Evolutionary conservation across 164 flowering plant genomes (phyloP), one percentile per base, ranked within the genome.

Genomic region (Annona cherimola): DNA sequence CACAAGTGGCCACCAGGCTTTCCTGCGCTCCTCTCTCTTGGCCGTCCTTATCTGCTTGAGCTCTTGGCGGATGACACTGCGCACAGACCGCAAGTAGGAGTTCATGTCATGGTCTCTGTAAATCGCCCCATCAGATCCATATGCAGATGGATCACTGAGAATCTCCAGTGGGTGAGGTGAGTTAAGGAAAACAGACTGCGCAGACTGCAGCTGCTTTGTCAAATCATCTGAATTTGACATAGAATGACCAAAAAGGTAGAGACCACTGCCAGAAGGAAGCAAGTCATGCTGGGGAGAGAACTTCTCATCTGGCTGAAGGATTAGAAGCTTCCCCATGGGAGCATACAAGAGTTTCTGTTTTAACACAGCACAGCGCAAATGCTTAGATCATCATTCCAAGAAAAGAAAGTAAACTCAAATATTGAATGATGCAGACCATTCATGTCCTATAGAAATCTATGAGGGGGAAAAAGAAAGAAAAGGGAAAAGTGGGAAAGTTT

Each of bases 121-220:
- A 42, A 96, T 87, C 67, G 86, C 75, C 43, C 99, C 99, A n/a
- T 85, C 92, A 0, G 89, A 84, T n/a, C 99, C 98, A 68, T 96
- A 96, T 5, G 99, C 94, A 66, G 90, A 72, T 1, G 90, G 88
- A 64, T 96, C 99, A 16, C 94, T 84, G 43, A 96, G 79, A 46
- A 90, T 92, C 84, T 96, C 98, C 0, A 96, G 92, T 2, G 98
- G 99, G 73, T 96, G 99, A 0, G 99, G 98, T 2, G 94, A 82
- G 81, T 93, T 91, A 26, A 96, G 71, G 81, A 93, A 96, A 6
- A 78, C 81, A 7, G 62, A 26, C 72, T 83, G 83, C 39, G 99
- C 99, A 18, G 93, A 88, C 81, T 83, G 84, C 78, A 88, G 86
- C 46, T 79, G 61, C 20, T 59, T 81, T 18, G 90, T 70, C 41